These are phyloP conservation scores for Cyberlindnera euphorbiiphila DNA, from an alignment of 805 yeast species.

Conservation along the genomic window DNA sequence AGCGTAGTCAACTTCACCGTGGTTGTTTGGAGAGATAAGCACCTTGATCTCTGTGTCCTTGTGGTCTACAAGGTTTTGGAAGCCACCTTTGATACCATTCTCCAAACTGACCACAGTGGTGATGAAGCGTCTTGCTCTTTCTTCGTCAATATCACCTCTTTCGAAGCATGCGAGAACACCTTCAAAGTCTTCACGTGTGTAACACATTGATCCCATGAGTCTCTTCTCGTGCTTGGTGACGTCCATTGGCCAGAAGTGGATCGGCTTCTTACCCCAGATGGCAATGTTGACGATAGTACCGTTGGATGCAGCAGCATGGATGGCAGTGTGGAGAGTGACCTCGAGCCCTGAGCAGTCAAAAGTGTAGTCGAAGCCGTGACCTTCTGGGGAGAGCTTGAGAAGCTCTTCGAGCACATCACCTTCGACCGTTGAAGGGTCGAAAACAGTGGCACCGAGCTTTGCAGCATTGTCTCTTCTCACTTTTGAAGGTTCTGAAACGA, in stretches of 20 bases:
- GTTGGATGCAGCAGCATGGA: slow-evolving; percentile 45
- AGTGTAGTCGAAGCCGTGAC: slow-evolving; percentile 44
- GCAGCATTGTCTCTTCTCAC: slow-evolving; percentile 47
- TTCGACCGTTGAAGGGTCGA: slow-evolving; percentile 43
- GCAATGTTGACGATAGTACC: slow-evolving; percentile 65
- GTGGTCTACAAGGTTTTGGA: slow-evolving; percentile 44
- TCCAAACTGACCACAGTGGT: slow-evolving; percentile 49
- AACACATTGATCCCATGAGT: slow-evolving; percentile 60
- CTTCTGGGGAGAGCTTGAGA: slow-evolving; percentile 36
- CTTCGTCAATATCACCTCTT: slow-evolving; percentile 41
- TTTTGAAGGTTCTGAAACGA: slow-evolving; percentile 48
- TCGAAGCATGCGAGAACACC: slow-evolving; percentile 51
- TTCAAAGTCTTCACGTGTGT: slow-evolving; percentile 51
- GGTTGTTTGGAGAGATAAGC: slow-evolving; percentile 45
- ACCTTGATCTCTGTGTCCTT: slow-evolving; percentile 56
- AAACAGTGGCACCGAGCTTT: slow-evolving; percentile 42
- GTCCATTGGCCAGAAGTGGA: slow-evolving; percentile 51
- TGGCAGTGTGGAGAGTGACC: slow-evolving; percentile 48
- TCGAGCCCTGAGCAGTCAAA: slow-evolving; percentile 56
- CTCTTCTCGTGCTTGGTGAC: slow-evolving; percentile 51
- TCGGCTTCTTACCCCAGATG: slow-evolving; percentile 54
- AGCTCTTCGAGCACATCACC: slow-evolving; percentile 36
- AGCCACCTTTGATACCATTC: slow-evolving; percentile 52
- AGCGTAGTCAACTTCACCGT: slow-evolving; percentile 30
- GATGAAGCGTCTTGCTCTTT: slow-evolving; percentile 43